Evolutionary conservation across 2,329 filamentous ascomycete species (phyloP).

Genomic region (Dactylellina cionopaga): DNA sequence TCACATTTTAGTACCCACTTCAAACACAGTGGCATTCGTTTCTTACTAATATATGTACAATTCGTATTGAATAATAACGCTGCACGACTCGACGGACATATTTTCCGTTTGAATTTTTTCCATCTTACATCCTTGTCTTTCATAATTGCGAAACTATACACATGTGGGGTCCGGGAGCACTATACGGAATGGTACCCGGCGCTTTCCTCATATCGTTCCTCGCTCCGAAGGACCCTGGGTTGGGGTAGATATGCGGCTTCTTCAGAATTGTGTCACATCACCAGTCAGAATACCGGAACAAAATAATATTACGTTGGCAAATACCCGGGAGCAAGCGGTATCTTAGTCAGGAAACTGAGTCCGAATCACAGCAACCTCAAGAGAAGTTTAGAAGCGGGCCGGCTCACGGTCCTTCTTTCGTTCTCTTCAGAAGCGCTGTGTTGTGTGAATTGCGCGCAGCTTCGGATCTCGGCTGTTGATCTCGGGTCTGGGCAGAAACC

Average conservation of each 20-base stretch:
- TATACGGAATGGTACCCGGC: too few species aligned
- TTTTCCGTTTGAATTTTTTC: too few species aligned
- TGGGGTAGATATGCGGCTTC: background rate
- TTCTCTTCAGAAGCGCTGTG: too few species aligned
- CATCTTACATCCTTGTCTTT: background rate
- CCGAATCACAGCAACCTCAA: background rate
- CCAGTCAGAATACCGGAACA: background rate
- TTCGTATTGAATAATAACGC: too few species aligned
- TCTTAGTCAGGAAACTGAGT: background rate
- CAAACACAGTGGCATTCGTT: too few species aligned
- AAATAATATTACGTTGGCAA: background rate
- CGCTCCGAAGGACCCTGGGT: background rate
- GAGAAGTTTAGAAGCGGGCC: background rate
- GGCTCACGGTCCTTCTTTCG: too few species aligned
- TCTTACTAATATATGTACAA: too few species aligned
- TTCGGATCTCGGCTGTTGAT: conserved; percentile 43
- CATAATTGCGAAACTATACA: conserved; percentile 4
- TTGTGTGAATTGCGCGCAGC: conserved; percentile 15
- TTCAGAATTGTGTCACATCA: background rate
- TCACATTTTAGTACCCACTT: too few species aligned
- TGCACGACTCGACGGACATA: too few species aligned
- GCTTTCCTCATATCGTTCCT: background rate
- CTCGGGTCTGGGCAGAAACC: background rate
- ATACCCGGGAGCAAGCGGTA: background rate
- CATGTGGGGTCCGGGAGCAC: background rate